phyloP scores from a whole-genome alignment of 352 stramenopile genomes.

The Nothophytophthora sp. region DNA sequence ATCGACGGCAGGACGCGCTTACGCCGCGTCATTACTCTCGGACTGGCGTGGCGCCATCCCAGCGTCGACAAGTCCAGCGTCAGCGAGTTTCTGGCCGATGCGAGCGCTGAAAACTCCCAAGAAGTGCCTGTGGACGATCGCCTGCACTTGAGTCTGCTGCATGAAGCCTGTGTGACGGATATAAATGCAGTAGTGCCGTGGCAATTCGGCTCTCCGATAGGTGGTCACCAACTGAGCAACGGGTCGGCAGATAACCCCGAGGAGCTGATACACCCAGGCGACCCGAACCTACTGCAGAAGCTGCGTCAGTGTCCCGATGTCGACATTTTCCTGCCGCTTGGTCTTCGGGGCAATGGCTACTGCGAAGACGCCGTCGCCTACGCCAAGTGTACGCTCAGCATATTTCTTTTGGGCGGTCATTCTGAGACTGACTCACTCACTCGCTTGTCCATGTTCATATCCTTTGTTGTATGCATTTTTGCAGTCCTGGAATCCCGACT shows the following conservation, averaged over 20 bases:
- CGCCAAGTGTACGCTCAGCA: slow-evolving; percentile 52
- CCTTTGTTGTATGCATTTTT: too few relatives aligned
- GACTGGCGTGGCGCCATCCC: slow-evolving; percentile 14
- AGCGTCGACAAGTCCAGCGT: slow-evolving; percentile 1
- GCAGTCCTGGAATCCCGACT: slow-evolving; percentile 42
- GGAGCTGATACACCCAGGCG: slow-evolving; percentile 27
- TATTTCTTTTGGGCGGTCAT: not conserved
- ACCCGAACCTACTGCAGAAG: slow-evolving; percentile 42
- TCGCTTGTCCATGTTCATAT: too few relatives aligned
- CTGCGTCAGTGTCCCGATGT: slow-evolving; percentile 57
- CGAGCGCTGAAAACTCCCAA: not conserved
- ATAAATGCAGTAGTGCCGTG: slow-evolving; percentile 35
- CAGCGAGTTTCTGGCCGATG: not conserved
- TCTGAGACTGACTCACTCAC: not conserved
- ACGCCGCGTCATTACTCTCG: slow-evolving; percentile 8
- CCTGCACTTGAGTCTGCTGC: slow-evolving; percentile 38
- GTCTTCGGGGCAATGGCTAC: slow-evolving; percentile 59
- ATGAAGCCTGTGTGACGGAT: slow-evolving; percentile 32
- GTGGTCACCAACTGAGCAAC: slow-evolving; percentile 11
- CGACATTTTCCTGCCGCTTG: slow-evolving; percentile 57
- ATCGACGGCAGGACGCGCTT: slow-evolving; percentile 7
- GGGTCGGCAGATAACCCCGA: slow-evolving; percentile 9
- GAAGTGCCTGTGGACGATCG: slow-evolving; percentile 25
- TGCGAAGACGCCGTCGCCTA: slow-evolving; percentile 72
- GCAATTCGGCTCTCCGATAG: slow-evolving; percentile 18